Base-by-base conservation (phyloP, 495 filamentous ascomycete species). In the Penicillium antarcticum region DNA sequence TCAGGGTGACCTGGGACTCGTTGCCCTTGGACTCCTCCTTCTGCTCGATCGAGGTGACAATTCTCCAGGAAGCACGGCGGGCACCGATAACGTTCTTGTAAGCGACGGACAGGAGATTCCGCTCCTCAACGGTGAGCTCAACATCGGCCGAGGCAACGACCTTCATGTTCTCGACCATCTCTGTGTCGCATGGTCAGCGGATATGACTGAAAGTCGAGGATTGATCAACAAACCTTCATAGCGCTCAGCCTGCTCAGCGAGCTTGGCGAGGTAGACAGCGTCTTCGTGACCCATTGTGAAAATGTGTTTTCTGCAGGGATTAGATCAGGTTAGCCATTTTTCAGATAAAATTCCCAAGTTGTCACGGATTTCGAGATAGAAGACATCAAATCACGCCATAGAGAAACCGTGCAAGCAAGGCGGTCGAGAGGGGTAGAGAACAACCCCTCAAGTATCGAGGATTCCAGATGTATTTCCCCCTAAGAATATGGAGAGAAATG, bases 111-210 rank as follows among this genome's bases (percentile, higher is more conserved):
- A 98, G 88, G 44, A 98, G 89, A 79, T 98, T 98, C 67, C 94
- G 88, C 84, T 98, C 94, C 80, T 98, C 95, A 61, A 98, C 94
- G 56, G 91, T 92, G 56, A 98, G 89, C 74, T 97, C 95, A 77
- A 92, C 91, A 73, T 96, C 63, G 69, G 92, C 89, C 52, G 90
- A 92, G 61, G 94, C 94, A 65, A 98, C 95, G 61, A 87, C 85
- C 85, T 98, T 98, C 94, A 98, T 98, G 87, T 97, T 97, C 82
- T 97, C 95, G 55, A 98, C 94, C 94, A 98, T 98, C 75, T 98
- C 94, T 98, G 77, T 13, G 41, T 40, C 37, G 32, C 33, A 32
- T 51, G 19, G 65, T 74, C 49, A 73, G 59, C 51, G 42, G 43
- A 17, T 32, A 12, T 36, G 33, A 35, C 13, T 11, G 7, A 13